These are phyloP conservation scores for Penicillium griseofulvum DNA, from an alignment of 2,329 filamentous ascomycete species.

Conservation along the genomic window DNA sequence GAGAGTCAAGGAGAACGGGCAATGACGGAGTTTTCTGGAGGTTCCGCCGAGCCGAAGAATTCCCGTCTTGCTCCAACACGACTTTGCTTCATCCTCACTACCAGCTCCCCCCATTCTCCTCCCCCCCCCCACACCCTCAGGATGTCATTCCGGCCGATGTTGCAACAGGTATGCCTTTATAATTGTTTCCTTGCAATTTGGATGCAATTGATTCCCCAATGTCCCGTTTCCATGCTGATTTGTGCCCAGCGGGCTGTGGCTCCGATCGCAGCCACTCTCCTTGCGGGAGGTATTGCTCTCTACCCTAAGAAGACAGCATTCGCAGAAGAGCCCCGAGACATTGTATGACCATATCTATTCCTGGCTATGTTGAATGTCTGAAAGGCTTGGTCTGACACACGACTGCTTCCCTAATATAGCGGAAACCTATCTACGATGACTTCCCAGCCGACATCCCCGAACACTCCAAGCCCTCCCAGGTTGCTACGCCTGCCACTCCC, in stretches of 20 bases:
- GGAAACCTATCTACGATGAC: conserved; percentile 48
- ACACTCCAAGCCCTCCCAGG: conserved; percentile 22
- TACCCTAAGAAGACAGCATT: conserved; percentile 43
- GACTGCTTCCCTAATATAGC: conserved; percentile 25
- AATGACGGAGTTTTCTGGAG: conserved; percentile 32
- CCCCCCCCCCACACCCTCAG: conserved; percentile 23
- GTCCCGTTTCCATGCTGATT: conserved; percentile 24
- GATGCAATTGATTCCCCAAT: conserved; percentile 16
- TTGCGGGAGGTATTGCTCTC: conserved; percentile 41
- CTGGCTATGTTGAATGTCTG: not conserved
- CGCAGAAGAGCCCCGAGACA: conserved; percentile 42
- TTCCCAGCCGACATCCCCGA: conserved; percentile 33
- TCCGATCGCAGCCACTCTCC: conserved; percentile 41
- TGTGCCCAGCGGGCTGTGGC: conserved; percentile 37
- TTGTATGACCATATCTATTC: conserved; percentile 28
- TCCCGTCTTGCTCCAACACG: conserved; percentile 29
- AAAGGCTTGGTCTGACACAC: conserved; percentile 11
- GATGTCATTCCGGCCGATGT: conserved; percentile 44
- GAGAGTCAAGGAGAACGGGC: conserved; percentile 19
- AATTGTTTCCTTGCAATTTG: not conserved
- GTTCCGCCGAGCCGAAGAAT: conserved; percentile 29
- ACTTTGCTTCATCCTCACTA: conserved; percentile 27
- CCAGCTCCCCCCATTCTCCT: conserved; percentile 14
- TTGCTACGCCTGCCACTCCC: conserved; percentile 13
- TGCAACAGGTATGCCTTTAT: conserved; percentile 36